These are phyloP conservation scores for Corymbia citriodora DNA, from an alignment of 441 rosid species.

Conservation along the genomic window DNA sequence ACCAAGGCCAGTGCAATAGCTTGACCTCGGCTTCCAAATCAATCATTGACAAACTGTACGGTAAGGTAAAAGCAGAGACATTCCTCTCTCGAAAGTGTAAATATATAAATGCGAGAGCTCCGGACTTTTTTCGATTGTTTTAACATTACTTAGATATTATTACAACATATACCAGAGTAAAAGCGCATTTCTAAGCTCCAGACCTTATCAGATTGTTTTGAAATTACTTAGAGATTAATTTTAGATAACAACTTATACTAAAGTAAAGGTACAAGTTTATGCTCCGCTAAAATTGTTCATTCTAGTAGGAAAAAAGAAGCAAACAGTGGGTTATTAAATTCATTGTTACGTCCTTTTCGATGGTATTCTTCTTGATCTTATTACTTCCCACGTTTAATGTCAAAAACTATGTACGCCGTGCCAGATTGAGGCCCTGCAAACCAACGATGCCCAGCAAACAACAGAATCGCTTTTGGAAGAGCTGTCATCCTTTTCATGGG, in stretches of 20 bases:
- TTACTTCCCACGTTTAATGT: background rate
- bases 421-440: background rate
- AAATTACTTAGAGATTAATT: background rate
- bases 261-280: background rate
- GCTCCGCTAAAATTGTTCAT: background rate
- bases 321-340: background rate
- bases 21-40: background rate
- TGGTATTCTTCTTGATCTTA: background rate
- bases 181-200: background rate
- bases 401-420: no score
- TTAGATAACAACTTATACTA: background rate
- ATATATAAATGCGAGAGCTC: background rate
- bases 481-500: background rate
- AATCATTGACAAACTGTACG: background rate
- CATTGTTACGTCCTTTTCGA: background rate
- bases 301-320: background rate
- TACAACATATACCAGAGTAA: background rate
- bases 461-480: background rate
- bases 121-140: background rate
- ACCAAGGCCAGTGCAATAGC: background rate
- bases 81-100: background rate
- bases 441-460: background rate
- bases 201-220: background rate
- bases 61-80: background rate
- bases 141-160: background rate